Base-by-base conservation (phyloP, 2,329 filamentous ascomycete species). In the Nothopassalora personata region DNA sequence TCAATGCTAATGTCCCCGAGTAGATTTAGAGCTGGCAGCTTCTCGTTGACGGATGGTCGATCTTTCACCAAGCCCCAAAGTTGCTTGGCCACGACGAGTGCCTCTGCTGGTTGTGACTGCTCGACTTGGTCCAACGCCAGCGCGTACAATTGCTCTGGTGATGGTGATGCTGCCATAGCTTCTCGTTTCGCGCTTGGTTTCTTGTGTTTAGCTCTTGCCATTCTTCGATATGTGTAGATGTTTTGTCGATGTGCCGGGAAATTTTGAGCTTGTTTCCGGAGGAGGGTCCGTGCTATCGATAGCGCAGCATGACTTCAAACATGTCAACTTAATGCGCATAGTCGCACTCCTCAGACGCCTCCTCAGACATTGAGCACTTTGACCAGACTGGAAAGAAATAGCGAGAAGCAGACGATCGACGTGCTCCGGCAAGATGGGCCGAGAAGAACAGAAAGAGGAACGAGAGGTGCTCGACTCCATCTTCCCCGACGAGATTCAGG, bases 391-490 rank as follows among this genome's bases (percentile, higher is more conserved):
- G 23, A 23, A 23, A 23, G 23, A 23, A 23, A 11, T 39, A 47
- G 18, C 47, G 5, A 8, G 15, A 46, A 15, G 43, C 43, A 46
- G 43, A 53, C 39, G 43, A n/a, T 15, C 15, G 43, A 46, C 31
- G 31, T 3, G 47, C 2, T 23, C 49, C 30, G 6, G 39, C 15
- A 68, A 54, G 57, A 81, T 81, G 79, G 79, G 79, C 28, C 67
- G 74, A 60, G 93, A 97, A 81, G 94, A 99, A 61, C 94, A 99
- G 75, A 79, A 87, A 66, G 94, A 99, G 78, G 94, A 99, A 82
- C 87, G 92, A 62, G 94, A 99, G 76, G 93, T 99, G 68, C 90
- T 99, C 73, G 91, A 96, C 72, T 97, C 93, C 61, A 99, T 99
- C 72, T 99, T 97, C 68, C 91, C 94, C 1, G 93, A 99, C 61